Base-by-base conservation (phyloP, 108 stramenopile genomes). In the Fistulifera solaris region DNA sequence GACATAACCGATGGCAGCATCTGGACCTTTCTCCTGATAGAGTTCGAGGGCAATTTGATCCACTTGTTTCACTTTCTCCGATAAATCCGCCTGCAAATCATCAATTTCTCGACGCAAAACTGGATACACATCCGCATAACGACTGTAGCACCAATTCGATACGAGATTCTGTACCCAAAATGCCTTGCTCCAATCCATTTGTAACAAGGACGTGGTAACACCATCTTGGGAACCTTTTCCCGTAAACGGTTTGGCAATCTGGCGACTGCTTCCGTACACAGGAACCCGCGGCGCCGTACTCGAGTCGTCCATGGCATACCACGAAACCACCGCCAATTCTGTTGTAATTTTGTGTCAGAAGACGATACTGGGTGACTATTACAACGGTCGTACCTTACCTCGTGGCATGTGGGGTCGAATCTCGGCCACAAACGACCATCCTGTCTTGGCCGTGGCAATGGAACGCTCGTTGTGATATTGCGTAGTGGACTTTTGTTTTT, bases 101-200 rank as follows among this genome's bases (percentile, higher is more conserved):
- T 54, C 49, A 58, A 81, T 70, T 49, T 62, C 67, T 12, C 51
- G 27, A 14, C 68, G 54, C 1, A 81, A 54, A 5, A 74, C 62
- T 7, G 80, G 80, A 48, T 78, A 79, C 16, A 59, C 66, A 54
- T 81, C 74, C 13, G 52, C 43, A 72, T 75, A 87, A 4, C 80
- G 63, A 1, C 31, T 54, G 62, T 87, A 87, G 42, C 54, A 74
- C 19, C 66, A 69, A 49, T 87, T 82, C 7, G 73, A 72, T 14
- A 82, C 85, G 62, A 87, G 61, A 52, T 82, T 87, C 57, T 73
- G 75, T 28, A 82, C 76, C 72, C 76, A 87, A 61, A 82, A 87
- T 17, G 85, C 85, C 53, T 75, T 78, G 41, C 54, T 61, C 51
- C 70, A 27, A 54, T 79, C 77, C 49, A 87, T 76, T n/a, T 52